These are phyloP conservation scores for Nowakowskiella sp. DNA, from an alignment of 192 early-diverging fungal species.

Conservation along the genomic window DNA sequence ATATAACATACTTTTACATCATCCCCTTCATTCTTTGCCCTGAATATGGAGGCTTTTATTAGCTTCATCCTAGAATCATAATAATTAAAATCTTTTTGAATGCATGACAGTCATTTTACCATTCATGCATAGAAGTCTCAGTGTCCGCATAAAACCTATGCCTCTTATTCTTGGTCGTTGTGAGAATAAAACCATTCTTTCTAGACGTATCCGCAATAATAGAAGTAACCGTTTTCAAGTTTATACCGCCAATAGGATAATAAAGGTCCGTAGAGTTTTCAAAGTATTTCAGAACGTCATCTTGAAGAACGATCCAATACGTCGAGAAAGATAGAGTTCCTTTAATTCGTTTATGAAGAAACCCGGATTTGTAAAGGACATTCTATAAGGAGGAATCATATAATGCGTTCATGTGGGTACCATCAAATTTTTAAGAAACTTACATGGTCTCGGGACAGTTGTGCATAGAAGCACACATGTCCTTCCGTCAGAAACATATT, in stretches of 20 bases:
- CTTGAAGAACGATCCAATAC: constrained; percentile 55
- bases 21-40: constrained; percentile 48
- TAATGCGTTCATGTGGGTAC: not conserved
- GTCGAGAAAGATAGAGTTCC: constrained; percentile 33
- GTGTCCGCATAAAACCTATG: constrained; percentile 56
- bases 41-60: constrained; percentile 47
- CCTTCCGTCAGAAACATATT: constrained; percentile 54
- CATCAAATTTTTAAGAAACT: not conserved
- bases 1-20: constrained; percentile 38
- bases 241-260: constrained; percentile 49
- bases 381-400: constrained; percentile 25
- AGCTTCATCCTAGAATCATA: constrained; percentile 33
- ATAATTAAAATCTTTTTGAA: not conserved
- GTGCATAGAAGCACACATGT: constrained; percentile 61
- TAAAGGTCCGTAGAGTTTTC: constrained; percentile 46
- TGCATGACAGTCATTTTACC: constrained; percentile 18
- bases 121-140: constrained; percentile 39
- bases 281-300: constrained; percentile 50
- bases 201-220: constrained; percentile 34
- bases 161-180: constrained; percentile 38
- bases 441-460: constrained; percentile 44
- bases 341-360: constrained; percentile 33
- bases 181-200: constrained; percentile 35
- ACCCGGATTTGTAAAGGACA: constrained; percentile 43
- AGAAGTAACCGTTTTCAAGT: constrained; percentile 49